A percentile compares a stretch with the other conserved stretches of the same genome.
These are phyloP conservation scores for Schwanniomyces vanrijiae DNA, from an alignment of 805 yeast species.

Conservation along the genomic window DNA sequence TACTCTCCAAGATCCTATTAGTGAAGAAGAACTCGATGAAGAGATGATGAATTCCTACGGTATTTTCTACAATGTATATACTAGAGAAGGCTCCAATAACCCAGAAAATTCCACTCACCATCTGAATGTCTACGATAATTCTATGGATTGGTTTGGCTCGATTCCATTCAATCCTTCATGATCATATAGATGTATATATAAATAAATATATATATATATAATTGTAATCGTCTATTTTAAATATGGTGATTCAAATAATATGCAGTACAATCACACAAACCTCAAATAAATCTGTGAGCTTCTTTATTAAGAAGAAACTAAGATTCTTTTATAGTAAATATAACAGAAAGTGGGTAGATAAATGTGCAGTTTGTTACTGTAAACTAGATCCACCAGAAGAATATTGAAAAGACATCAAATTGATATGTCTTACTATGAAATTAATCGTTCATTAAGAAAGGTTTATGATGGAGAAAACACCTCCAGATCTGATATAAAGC, in stretches of 20 bases:
- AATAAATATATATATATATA: neutral
- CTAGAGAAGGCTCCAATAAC: conserved; percentile 29
- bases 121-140: conserved; percentile 25
- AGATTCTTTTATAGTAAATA: neutral
- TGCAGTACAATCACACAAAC: neutral
- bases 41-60: conserved; percentile 38
- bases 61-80: conserved; percentile 35
- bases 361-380: neutral
- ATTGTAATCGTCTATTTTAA: neutral
- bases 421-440: neutral
- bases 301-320: neutral
- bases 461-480: neutral
- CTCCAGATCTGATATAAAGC: neutral
- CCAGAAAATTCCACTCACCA: conserved; percentile 15
- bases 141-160: conserved; percentile 36
- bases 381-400: neutral
- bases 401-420: neutral
- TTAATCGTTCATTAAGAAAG: neutral
- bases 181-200: neutral
- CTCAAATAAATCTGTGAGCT: neutral
- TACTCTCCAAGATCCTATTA: neutral
- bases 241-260: neutral
- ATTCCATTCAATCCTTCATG: conserved; percentile 46
- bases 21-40: conserved; percentile 33
- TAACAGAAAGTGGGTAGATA: neutral